These are phyloP conservation scores for Spiraea crenata DNA, from an alignment of 331 rosid genomes.

Conservation along the genomic window DNA sequence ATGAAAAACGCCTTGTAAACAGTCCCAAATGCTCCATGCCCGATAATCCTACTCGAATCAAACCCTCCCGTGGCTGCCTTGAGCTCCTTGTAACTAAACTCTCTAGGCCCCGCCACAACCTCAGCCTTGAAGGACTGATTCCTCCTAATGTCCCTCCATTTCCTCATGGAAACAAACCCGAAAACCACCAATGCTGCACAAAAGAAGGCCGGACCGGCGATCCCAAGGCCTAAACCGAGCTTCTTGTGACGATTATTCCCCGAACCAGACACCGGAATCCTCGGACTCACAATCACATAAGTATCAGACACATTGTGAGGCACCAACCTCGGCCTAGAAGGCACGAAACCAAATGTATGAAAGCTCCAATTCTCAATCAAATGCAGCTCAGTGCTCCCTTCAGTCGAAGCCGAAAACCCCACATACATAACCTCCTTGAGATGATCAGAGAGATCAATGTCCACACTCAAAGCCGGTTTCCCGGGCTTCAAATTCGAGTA, in stretches of 20 bases:
- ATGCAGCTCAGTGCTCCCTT: constrained; percentile 71
- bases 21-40: constrained; percentile 86
- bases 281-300: constrained; percentile 30
- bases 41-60: constrained; percentile 69
- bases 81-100: constrained; percentile 61
- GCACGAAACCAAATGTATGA: constrained; percentile 32
- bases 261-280: constrained; percentile 31
- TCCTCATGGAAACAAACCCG: constrained; percentile 43
- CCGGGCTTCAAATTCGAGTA: constrained; percentile 42
- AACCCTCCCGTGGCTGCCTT: constrained; percentile 68
- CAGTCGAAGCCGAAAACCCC: constrained; percentile 65
- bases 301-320: constrained; percentile 63
- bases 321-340: constrained; percentile 20
- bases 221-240: constrained; percentile 53
- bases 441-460: constrained; percentile 43
- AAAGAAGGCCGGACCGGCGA: constrained; percentile 51
- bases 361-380: constrained; percentile 61
- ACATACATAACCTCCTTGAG: constrained; percentile 40
- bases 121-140: constrained; percentile 46
- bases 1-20: constrained; percentile 67
- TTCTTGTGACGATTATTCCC: constrained; percentile 24
- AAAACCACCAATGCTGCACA: constrained; percentile 45
- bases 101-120: constrained; percentile 59
- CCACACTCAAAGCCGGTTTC: constrained; percentile 38
- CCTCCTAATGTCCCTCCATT: constrained; percentile 39